A percentile compares a stretch with the other conserved stretches of the same genome.
Evolutionary conservation across 768 basidiomycete genomes (phyloP).

Genomic region (Boletus reticuloceps): DNA sequence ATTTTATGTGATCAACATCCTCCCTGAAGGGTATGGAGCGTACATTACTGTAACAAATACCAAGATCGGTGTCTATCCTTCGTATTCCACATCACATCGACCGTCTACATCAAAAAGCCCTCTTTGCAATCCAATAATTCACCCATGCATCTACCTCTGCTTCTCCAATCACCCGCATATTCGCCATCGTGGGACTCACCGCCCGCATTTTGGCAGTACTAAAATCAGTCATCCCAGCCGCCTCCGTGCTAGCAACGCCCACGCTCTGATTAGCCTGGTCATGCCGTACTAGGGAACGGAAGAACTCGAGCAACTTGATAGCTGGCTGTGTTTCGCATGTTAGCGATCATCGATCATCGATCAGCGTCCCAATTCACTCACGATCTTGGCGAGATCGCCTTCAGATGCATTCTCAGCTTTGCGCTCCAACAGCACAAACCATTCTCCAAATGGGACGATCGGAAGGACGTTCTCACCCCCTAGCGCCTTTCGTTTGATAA

Average conservation of each 20-base stretch:
- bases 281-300: conserved; percentile 20
- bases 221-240: conserved; percentile 20
- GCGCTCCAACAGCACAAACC: conserved; percentile 30
- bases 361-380: conserved; percentile 14
- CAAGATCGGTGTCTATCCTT: too few species aligned
- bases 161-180: conserved; percentile 24
- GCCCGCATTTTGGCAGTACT: conserved; percentile 9
- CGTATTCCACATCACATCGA: too few species aligned
- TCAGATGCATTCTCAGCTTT: conserved; percentile 16
- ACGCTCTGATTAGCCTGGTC: conserved; percentile 6
- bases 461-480: conserved; percentile 15
- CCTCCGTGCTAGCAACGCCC: conserved; percentile 1
- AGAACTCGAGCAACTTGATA: conserved; percentile 35
- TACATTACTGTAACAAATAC: too few species aligned
- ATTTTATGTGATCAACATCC: too few species aligned
- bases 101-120: conserved; percentile 9
- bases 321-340: conserved; percentile 27
- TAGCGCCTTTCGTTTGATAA: conserved; percentile 9
- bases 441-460: conserved; percentile 34
- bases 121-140: conserved; percentile 22
- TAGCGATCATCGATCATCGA: neutral
- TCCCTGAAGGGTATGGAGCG: too few species aligned
- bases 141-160: conserved; percentile 25
- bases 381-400: conserved; percentile 31
- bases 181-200: conserved; percentile 22